These are phyloP conservation scores for Cyanodermella asteris DNA, from an alignment of 2,329 filamentous ascomycete species.

Conservation along the genomic window DNA sequence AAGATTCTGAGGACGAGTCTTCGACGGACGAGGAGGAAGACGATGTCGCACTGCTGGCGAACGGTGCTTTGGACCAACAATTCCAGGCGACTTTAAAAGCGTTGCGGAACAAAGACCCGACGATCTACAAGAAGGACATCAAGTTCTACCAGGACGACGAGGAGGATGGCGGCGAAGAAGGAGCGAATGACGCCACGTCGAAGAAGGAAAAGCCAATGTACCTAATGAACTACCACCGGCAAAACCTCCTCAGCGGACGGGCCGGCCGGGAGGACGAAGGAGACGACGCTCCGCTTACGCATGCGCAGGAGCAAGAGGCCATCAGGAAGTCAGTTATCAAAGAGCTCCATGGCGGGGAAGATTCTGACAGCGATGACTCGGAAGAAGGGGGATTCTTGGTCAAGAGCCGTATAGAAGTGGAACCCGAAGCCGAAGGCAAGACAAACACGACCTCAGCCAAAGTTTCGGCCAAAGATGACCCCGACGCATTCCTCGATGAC, in stretches of 20 bases:
- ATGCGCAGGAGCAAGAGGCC: slow-evolving; percentile 70
- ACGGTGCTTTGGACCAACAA: slow-evolving; percentile 63
- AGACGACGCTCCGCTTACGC: slow-evolving; percentile 41
- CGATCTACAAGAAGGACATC: slow-evolving; percentile 60
- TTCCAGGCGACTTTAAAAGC: slow-evolving; percentile 74
- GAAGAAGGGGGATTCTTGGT: slow-evolving; percentile 57
- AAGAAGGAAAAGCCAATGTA: slow-evolving; percentile 69
- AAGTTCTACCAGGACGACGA: slow-evolving; percentile 57
- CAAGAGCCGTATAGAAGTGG: slow-evolving; percentile 13
- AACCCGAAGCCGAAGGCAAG: not conserved
- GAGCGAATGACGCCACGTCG: slow-evolving; percentile 14
- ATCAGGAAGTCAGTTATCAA: slow-evolving; percentile 57
- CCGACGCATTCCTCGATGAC: slow-evolving; percentile 81
- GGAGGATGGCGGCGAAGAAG: slow-evolving; percentile 16
- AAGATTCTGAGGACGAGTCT: slow-evolving; percentile 9
- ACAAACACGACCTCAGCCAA: slow-evolving; percentile 8
- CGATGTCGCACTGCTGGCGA: slow-evolving; percentile 70
- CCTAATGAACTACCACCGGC: slow-evolving; percentile 74
- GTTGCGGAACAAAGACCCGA: slow-evolving; percentile 74
- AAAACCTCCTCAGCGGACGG: slow-evolving; percentile 66
- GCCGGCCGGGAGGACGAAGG: slow-evolving; percentile 38
- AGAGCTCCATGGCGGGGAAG: slow-evolving; percentile 49
- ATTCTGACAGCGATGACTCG: slow-evolving; percentile 25
- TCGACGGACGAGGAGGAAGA: slow-evolving; percentile 62
- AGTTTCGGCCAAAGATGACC: slow-evolving; percentile 60